Percentiles rank a stretch among this genome's conserved stretches.
These are phyloP conservation scores for Ananas comosus DNA, from an alignment of 176 grass and related monocot species.

Conservation along the genomic window DNA sequence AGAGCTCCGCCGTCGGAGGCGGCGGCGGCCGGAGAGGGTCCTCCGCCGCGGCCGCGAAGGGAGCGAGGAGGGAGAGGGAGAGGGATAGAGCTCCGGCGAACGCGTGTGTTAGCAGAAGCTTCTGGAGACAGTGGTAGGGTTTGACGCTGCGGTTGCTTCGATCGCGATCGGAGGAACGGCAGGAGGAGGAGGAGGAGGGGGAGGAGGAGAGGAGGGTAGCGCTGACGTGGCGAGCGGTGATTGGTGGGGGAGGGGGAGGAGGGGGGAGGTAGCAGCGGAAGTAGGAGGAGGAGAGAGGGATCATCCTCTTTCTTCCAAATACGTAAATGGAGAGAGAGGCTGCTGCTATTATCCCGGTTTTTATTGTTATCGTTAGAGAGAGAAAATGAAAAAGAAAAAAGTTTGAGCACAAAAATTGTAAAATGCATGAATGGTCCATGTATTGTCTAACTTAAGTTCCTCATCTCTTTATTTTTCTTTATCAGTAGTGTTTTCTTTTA, in stretches of 20 bases:
- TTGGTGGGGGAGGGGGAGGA: slow-evolving; percentile 19
- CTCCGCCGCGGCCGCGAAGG: not conserved
- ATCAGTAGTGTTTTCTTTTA: no score
- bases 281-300: no score
- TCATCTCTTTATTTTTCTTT: no score
- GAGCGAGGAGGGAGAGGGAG: slow-evolving; percentile 36
- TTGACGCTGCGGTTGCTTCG: slow-evolving; percentile 5
- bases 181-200: not conserved
- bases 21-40: not conserved
- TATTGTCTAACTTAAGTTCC: no score
- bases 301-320: no score
- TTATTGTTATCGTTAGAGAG: no score
- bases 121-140: slow-evolving; percentile 30
- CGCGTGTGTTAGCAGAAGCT: slow-evolving; percentile 27
- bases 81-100: slow-evolving; percentile 43
- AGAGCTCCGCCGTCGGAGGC: slow-evolving; percentile 20
- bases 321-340: no score
- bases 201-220: not conserved
- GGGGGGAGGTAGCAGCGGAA: not conserved
- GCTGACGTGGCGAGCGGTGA: not conserved
- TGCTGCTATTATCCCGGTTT: no score
- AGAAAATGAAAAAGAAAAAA: no score
- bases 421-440: no score
- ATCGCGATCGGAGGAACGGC: not conserved
- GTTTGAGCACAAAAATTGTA: no score